Percentiles rank a stretch among this genome's conserved stretches.
Conservation (phyloP, 2,329 filamentous ascomycete species). For the Sphaerulina populicola region DNA sequence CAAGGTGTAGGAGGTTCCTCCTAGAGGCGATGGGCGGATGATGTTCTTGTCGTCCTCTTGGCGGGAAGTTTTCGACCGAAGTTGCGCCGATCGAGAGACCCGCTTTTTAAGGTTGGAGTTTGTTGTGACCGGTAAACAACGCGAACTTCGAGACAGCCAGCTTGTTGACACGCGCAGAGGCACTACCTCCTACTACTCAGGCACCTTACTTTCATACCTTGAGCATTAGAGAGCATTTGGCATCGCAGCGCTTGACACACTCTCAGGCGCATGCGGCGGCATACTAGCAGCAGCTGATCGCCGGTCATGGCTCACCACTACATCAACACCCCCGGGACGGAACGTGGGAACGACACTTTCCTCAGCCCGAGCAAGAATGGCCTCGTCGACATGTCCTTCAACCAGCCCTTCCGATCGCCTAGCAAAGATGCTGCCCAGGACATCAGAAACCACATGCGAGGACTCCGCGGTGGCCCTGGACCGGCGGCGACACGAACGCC, state of each 20-base stretch:
- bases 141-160: background rate
- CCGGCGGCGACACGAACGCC: constrained; percentile 50
- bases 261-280: background rate
- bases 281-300: background rate
- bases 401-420: constrained; percentile 77
- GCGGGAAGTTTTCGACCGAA: background rate
- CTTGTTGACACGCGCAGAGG: background rate
- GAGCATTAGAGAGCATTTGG: background rate
- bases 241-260: background rate
- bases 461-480: constrained; percentile 47
- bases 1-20: background rate
- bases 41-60: background rate
- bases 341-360: constrained; percentile 75
- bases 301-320: constrained; percentile 40
- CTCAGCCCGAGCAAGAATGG: constrained; percentile 46
- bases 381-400: constrained; percentile 70
- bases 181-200: background rate
- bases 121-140: constrained; percentile 3
- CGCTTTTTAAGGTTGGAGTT: background rate
- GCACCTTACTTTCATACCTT: no score
- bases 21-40: no score
- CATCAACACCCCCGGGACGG: constrained; percentile 80
- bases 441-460: constrained; percentile 65
- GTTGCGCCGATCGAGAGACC: background rate
- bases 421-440: constrained; percentile 60